Evolutionary conservation across 306 rosid genomes (phyloP).

Genomic region (Trichosanthes cucumerina): DNA sequence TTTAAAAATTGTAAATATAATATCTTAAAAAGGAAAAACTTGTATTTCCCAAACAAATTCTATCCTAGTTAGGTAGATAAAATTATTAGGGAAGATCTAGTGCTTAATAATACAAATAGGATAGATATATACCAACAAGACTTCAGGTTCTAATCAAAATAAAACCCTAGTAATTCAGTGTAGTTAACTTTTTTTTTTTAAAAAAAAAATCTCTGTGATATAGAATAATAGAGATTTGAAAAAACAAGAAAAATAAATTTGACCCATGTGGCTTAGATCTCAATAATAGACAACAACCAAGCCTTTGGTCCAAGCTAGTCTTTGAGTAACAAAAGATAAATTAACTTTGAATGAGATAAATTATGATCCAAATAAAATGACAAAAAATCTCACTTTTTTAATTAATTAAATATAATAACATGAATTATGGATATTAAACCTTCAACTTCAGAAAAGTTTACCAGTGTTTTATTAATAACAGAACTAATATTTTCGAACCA

Average conservation of each 20-base stretch:
- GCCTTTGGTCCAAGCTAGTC: not conserved
- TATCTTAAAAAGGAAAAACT: not conserved
- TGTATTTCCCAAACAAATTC: not conserved
- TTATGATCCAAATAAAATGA: not conserved
- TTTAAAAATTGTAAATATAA: not conserved
- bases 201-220: too few relatives aligned
- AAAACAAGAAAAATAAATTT: not conserved
- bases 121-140: not conserved
- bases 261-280: constrained; percentile 5
- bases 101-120: not conserved
- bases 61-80: not conserved
- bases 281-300: not conserved
- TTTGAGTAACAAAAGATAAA: too few relatives aligned
- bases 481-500: too few relatives aligned
- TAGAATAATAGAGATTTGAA: not conserved
- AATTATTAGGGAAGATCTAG: not conserved
- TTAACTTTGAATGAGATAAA: not conserved
- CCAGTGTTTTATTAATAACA: not conserved
- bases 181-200: not conserved
- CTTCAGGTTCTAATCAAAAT: not conserved
- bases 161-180: not conserved
- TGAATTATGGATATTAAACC: too few relatives aligned
- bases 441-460: too few relatives aligned
- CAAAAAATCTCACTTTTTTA: too few relatives aligned
- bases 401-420: too few relatives aligned